Conservation (phyloP, 768 basidiomycete genomes). For the Mrakia blollopis region DNA sequence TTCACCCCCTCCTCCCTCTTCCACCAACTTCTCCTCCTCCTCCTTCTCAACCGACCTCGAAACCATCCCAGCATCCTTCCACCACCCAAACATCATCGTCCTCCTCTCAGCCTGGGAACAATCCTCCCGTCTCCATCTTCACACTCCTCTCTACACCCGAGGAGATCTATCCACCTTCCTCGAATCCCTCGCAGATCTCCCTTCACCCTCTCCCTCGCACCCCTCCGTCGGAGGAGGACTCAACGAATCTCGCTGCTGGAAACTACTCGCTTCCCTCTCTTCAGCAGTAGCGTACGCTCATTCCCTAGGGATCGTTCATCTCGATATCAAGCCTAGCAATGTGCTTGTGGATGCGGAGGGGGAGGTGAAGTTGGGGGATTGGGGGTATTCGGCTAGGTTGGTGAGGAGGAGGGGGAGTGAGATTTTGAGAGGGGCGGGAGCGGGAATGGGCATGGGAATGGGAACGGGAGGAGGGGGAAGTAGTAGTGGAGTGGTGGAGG, state of each 20-base stretch:
- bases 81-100: conserved; percentile 65
- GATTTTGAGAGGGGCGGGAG: not conserved
- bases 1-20: conserved; percentile 35
- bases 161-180: conserved; percentile 88
- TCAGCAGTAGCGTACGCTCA: conserved; percentile 81
- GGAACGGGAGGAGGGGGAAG: too few species aligned
- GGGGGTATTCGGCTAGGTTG: conserved; percentile 80
- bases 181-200: conserved; percentile 45
- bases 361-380: conserved; percentile 91
- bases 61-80: too few species aligned
- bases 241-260: conserved; percentile 92
- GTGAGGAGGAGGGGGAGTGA: not conserved
- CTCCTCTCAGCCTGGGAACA: conserved; percentile 92
- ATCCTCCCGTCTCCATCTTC: conserved; percentile 65
- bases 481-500: too few species aligned
- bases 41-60: too few species aligned
- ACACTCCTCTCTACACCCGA: conserved; percentile 85
- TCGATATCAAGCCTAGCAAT: conserved; percentile 96
- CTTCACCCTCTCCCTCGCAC: not conserved
- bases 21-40: not conserved
- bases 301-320: conserved; percentile 77
- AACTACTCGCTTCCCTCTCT: conserved; percentile 81
- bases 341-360: conserved; percentile 83
- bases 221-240: conserved; percentile 49
- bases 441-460: conserved; percentile 27